A percentile compares a stretch with the other conserved stretches of the same genome.
Conservation (phyloP, 495 filamentous ascomycete genomes). For the Aspergillus heteromorphus region DNA sequence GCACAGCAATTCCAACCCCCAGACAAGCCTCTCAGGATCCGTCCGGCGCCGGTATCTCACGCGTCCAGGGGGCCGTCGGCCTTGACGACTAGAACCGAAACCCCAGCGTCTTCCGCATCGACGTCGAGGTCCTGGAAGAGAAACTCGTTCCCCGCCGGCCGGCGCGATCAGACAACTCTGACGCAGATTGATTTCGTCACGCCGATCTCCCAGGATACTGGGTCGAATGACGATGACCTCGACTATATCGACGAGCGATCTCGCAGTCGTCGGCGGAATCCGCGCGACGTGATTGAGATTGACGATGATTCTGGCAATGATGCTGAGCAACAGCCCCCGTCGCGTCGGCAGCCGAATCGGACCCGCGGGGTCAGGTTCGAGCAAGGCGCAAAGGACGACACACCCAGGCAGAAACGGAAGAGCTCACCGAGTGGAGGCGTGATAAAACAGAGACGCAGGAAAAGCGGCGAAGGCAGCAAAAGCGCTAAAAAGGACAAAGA, state of each 20-base stretch:
- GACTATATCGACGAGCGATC: constrained; percentile 24
- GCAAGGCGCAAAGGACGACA: constrained; percentile 5
- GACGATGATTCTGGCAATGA: constrained; percentile 25
- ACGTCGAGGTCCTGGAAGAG: constrained; percentile 19
- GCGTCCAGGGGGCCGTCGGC: constrained; percentile 17
- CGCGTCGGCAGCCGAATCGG: constrained; percentile 10
- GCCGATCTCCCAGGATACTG: constrained; percentile 11
- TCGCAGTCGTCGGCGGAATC: not conserved
- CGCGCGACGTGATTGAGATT: constrained; percentile 21
- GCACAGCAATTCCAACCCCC: constrained; percentile 23
- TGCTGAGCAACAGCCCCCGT: constrained; percentile 18
- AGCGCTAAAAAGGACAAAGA: constrained; percentile 22
- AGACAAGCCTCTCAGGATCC: constrained; percentile 17
- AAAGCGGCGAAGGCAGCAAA: constrained; percentile 14
- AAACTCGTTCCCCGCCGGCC: constrained; percentile 15
- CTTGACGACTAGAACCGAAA: constrained; percentile 2
- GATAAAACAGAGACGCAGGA: constrained; percentile 12
- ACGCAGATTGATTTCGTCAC: constrained; percentile 43
- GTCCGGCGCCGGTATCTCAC: constrained; percentile 10
- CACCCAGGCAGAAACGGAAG: constrained; percentile 12
- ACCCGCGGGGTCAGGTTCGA: constrained; percentile 18
- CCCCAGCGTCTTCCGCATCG: constrained; percentile 21
- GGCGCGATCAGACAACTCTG: constrained; percentile 32
- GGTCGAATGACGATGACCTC: constrained; percentile 27
- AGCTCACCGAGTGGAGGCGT: not conserved